Evolutionary conservation across 306 rosid genomes (phyloP).

Genomic region (Gleditsia sinensis): DNA sequence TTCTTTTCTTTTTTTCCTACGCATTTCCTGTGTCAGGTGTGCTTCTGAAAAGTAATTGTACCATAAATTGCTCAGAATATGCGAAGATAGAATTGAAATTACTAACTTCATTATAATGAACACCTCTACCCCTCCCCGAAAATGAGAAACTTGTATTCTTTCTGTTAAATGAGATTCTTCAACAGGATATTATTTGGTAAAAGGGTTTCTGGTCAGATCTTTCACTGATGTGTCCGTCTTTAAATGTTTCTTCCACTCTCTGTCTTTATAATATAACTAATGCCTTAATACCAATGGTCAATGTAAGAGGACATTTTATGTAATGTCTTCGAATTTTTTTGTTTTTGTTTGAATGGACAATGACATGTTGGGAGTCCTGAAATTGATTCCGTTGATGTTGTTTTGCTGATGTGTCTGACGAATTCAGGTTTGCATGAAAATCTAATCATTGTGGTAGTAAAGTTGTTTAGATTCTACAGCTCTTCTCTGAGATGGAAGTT

Average conservation of each 20-base stretch:
- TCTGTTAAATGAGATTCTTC: too few relatives aligned
- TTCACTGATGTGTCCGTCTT: background rate
- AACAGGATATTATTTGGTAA: background rate
- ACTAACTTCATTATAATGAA: background rate
- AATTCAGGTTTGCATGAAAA: background rate
- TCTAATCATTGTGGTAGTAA: background rate
- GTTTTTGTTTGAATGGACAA: background rate
- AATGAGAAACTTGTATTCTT: too few relatives aligned
- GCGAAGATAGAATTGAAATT: background rate
- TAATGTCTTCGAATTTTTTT: background rate
- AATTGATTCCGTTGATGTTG: background rate
- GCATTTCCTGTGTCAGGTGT: too few relatives aligned
- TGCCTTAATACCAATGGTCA: background rate
- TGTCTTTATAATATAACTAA: background rate
- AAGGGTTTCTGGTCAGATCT: background rate
- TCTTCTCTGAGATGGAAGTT: background rate
- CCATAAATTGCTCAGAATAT: background rate
- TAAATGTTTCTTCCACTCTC: background rate
- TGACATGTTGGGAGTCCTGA: conserved; percentile 10
- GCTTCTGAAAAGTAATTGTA: too few relatives aligned
- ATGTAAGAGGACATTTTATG: background rate
- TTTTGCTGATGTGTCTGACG: background rate
- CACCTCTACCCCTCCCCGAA: too few relatives aligned
- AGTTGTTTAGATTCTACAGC: background rate
- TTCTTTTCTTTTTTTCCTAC: too few relatives aligned